These are phyloP conservation scores for Wickerhamomyces pijperi DNA, from an alignment of 805 yeast species.

Conservation along the genomic window DNA sequence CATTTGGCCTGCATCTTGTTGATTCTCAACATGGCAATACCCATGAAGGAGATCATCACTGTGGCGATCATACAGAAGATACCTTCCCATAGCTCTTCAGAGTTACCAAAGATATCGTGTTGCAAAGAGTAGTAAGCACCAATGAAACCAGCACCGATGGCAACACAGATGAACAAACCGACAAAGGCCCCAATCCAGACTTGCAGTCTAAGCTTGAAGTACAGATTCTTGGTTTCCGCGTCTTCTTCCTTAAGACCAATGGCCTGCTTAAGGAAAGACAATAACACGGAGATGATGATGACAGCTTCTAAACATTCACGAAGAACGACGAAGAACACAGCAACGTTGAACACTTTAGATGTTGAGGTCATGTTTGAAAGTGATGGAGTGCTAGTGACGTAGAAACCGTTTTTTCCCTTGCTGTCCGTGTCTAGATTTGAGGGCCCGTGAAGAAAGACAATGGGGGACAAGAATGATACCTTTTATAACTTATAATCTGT, in stretches of 20 bases:
- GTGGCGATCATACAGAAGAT: conserved; percentile 85
- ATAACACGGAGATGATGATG: conserved; percentile 78
- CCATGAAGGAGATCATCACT: conserved; percentile 83
- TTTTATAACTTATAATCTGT: too few species aligned
- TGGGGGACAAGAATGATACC: too few species aligned
- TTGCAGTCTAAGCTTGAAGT: conserved; percentile 58
- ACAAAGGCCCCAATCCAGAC: conserved; percentile 74
- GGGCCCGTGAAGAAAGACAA: too few species aligned
- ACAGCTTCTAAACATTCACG: conserved; percentile 94
- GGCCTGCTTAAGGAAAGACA: conserved; percentile 87
- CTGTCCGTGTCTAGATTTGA: too few species aligned
- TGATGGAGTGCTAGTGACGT: too few species aligned
- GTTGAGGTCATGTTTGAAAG: not conserved
- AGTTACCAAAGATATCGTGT: conserved; percentile 71
- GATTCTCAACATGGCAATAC: conserved; percentile 90
- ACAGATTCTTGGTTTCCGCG: conserved; percentile 28
- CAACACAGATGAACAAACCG: conserved; percentile 73
- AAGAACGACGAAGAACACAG: conserved; percentile 79
- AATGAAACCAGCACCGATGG: conserved; percentile 86
- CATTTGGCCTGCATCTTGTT: conserved; percentile 96
- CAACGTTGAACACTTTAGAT: conserved; percentile 22
- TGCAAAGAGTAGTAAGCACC: conserved; percentile 82
- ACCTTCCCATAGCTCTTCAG: conserved; percentile 98
- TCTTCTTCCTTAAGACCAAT: conserved; percentile 40
- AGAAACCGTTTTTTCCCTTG: too few species aligned